These are phyloP conservation scores for Handroanthus guayacan DNA, from an alignment of 257 asterid genomes.

Conservation along the genomic window DNA sequence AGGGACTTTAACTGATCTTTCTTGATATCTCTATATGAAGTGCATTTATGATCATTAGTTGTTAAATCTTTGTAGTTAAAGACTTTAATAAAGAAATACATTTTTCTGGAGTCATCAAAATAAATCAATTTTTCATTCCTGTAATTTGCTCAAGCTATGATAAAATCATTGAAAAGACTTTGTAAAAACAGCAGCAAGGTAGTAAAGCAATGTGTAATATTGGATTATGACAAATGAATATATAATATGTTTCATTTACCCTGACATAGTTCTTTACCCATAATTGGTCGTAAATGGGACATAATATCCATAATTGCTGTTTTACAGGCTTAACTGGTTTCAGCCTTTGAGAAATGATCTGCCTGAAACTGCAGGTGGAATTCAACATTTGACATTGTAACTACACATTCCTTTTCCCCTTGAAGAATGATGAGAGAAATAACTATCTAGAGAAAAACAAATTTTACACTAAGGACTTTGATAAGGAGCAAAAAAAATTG, in stretches of 20 bases:
- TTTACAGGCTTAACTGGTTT: no score
- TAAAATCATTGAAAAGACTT: background rate
- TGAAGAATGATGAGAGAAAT: background rate
- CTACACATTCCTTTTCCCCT: background rate
- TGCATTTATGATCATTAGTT: background rate
- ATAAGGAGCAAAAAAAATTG: no score
- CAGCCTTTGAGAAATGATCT: background rate
- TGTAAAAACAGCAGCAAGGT: background rate
- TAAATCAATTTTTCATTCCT: background rate
- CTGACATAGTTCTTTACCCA: background rate
- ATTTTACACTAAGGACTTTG: no score
- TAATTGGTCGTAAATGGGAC: no score
- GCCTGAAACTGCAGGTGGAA: background rate
- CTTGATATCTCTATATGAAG: background rate
- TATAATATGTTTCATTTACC: background rate
- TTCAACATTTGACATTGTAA: background rate
- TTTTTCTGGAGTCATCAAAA: conserved; percentile 4
- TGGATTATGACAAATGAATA: background rate
- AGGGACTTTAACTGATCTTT: background rate
- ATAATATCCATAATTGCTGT: background rate
- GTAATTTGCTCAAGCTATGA: background rate
- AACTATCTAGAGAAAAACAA: background rate
- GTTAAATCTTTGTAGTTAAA: background rate
- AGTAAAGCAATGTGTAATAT: background rate
- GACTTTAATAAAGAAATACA: background rate